Base-by-base conservation (phyloP, 345 rosid species). In the Eucalyptus polyanthemos region DNA sequence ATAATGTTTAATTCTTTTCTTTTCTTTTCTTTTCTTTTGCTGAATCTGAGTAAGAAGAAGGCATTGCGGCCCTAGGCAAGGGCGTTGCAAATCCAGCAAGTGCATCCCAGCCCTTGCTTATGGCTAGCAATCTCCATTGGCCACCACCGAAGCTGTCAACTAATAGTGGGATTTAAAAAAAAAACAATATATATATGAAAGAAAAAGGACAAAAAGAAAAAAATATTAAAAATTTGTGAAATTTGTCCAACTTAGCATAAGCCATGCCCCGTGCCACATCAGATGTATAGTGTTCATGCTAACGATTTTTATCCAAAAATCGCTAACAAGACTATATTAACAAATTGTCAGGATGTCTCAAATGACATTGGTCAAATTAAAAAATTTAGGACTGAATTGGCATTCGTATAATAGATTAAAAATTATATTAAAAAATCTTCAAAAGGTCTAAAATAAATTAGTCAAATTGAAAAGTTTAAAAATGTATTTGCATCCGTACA, bases 321-420 rank as follows among this genome's bases (percentile, higher is more conserved):
- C 1, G 1, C 40, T 3, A 6, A 7, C 17, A 15, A 0, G 4
- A 67, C 6, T 67, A 67, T 8, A 31, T 31, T 31, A n/a, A 16
- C 6, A 31, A 31, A 67, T 67, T 34, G 40, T 31, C 11, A 67
- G 1, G 8, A 67, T 2, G 3, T 31, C 10, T 67, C 17, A 8
- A 16, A 65, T 8, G 10, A 65, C 4, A 65, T 65, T n/a, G 6
- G 2, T 14, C 21, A 65, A n/a, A 65, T 65, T 31, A 8, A 65
- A 29, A 62, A 0, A 19, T 14, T n/a, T n/a, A n/a, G 10, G 1
- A 65, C 3, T 14, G 0, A 65, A 65, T 65, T 65, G 1, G 1
- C 11, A 7, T 65, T 9, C 6, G 0, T 14, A 14, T 31, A 15
- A 65, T 65, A 14, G 13, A 53, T 8, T 53, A 53, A 67, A 7